Evolutionary conservation across 352 stramenopile species (phyloP).

Genomic region (Phytophthora ohioensis): DNA sequence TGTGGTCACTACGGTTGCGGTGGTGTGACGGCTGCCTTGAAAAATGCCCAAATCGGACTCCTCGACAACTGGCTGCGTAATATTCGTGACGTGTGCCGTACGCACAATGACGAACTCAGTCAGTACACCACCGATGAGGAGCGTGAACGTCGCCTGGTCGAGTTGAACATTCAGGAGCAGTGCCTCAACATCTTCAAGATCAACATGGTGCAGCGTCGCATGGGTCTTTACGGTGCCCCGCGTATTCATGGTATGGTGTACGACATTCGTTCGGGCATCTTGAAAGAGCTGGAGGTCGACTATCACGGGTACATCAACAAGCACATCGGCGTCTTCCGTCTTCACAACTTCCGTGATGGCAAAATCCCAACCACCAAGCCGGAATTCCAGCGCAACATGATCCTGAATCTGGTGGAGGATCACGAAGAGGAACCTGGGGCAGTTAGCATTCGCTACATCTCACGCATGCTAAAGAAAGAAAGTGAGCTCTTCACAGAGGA

Average conservation of each 20-base stretch:
- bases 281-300: constrained; percentile 77
- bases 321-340: constrained; percentile 59
- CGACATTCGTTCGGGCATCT: constrained; percentile 63
- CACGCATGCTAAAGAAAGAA: constrained; percentile 62
- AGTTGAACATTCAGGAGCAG: constrained; percentile 88
- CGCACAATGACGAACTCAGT: constrained; percentile 38
- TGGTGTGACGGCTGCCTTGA: constrained; percentile 80
- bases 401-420: constrained; percentile 57
- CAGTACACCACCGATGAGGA: constrained; percentile 36
- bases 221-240: constrained; percentile 70
- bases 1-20: constrained; percentile 93
- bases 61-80: constrained; percentile 94
- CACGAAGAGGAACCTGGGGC: constrained; percentile 67
- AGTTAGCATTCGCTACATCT: constrained; percentile 65
- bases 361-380: constrained; percentile 59
- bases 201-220: constrained; percentile 79
- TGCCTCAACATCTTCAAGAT: constrained; percentile 91
- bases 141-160: constrained; percentile 59
- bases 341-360: constrained; percentile 63
- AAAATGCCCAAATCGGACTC: constrained; percentile 76
- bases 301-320: constrained; percentile 50
- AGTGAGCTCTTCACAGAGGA: constrained; percentile 57
- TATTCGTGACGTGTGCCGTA: constrained; percentile 77
- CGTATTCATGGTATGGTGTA: constrained; percentile 83
- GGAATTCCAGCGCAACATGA: constrained; percentile 69